A percentile compares a stretch with the other conserved stretches of the same genome.
phyloP scores from a whole-genome alignment of 345 rosid species.

The Eucalyptus regnans region DNA sequence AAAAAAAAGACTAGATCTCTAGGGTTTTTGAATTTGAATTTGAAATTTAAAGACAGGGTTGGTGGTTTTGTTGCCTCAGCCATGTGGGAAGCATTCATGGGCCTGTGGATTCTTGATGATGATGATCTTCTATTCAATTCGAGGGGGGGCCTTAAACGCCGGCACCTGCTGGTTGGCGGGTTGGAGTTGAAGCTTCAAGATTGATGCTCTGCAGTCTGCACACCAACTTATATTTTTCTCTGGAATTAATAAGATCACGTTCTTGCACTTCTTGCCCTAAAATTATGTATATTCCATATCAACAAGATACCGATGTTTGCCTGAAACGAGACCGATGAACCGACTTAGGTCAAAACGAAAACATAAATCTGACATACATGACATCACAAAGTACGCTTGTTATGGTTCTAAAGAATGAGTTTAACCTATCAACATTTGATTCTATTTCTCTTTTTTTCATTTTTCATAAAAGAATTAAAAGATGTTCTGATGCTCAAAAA shows the following conservation, averaged over 20 bases:
- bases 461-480: not conserved
- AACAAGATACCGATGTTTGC: not conserved
- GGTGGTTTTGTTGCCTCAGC: not conserved
- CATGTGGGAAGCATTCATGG: not conserved
- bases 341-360: not conserved
- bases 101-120: not conserved
- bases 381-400: not conserved
- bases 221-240: not conserved
- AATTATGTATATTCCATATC: not conserved
- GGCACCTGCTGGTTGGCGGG: not conserved
- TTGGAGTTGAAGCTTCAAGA: not conserved
- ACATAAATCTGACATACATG: not conserved
- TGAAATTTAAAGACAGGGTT: not conserved
- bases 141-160: not conserved
- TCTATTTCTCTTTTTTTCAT: not conserved
- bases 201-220: not conserved
- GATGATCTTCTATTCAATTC: not conserved
- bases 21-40: not conserved
- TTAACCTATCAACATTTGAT: not conserved
- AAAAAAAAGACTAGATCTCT: not conserved
- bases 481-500: not conserved
- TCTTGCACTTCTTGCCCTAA: not conserved
- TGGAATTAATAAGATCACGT: not conserved
- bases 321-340: not conserved
- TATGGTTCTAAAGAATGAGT: not conserved